Conservation (phyloP, 106 monocot genomes). For the Platanthera zijinensis region DNA sequence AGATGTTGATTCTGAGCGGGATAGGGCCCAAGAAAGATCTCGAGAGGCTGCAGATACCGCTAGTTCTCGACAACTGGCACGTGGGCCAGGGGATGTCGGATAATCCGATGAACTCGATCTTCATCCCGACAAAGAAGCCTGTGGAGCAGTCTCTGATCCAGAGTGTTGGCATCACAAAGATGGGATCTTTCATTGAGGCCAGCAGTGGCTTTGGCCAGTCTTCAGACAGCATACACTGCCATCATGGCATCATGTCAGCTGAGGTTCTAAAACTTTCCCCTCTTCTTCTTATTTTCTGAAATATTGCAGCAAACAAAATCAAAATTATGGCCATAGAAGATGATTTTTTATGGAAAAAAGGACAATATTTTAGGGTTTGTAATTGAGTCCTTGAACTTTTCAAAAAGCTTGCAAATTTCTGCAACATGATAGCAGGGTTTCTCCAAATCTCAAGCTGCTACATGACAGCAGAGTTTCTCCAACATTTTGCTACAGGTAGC, state of each 20-base stretch:
- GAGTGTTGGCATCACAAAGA: slow-evolving; percentile 82
- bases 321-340: no score
- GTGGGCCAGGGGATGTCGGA: slow-evolving; percentile 81
- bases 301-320: background rate
- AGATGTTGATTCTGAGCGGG: slow-evolving; percentile 80
- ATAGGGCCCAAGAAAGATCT: slow-evolving; percentile 66
- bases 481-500: no score
- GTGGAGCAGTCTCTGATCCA: slow-evolving; percentile 80
- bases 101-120: slow-evolving; percentile 93
- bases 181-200: slow-evolving; percentile 89
- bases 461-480: no score
- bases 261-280: slow-evolving; percentile 36
- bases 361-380: no score
- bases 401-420: no score
- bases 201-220: slow-evolving; percentile 92
- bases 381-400: no score
- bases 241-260: slow-evolving; percentile 95
- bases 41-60: slow-evolving; percentile 29
- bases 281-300: background rate
- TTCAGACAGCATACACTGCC: slow-evolving; percentile 73
- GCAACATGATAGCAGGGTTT: background rate
- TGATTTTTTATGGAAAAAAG: no score
- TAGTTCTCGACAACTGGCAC: slow-evolving; percentile 40
- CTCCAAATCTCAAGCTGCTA: no score
- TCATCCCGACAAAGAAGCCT: slow-evolving; percentile 60